Base-by-base conservation (phyloP, 1,284 basidiomycete species). In the Neotropicomus parvogracilis region DNA sequence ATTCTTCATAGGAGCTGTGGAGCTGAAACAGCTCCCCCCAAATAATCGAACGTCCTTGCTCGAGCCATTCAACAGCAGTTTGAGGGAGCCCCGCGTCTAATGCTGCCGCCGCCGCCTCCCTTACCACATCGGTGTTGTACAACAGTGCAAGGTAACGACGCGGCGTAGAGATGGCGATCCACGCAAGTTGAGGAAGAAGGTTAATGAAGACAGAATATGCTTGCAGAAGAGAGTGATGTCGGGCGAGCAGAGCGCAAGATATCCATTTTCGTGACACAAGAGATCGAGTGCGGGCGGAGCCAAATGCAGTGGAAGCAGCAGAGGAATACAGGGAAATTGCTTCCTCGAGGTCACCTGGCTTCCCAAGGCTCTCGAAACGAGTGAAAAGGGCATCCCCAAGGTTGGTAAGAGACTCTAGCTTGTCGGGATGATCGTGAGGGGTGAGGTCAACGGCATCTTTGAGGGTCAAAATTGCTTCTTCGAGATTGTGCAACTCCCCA, bases 151-250 rank as follows among this genome's bases (percentile, higher is more conserved):
- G 3, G 21, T 40, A 47, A 12, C 48, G 48, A 3, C 24, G 13
- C 13, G 1, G 6, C 17, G 48, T 17, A 3, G 38, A 38, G 24
- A 38, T 4, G 3, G 21, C 36, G 1, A 16, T 38, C 36, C 36
- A 27, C 11, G 36, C 36, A 8, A 49, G 44, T n/a, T 49, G 48
- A 14, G 48, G 35, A 20, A 48, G 47, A 12, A 47, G 29, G 12
- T 8, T 5, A 10, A 48, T 20, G 1, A 41, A 26, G 16, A 20
- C 3, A 6, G 44, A 48, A 31, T 35, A 47, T 19, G 42, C 46
- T 9, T 16, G 14, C 3, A 48, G 34, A 27, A 46, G 46, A 6
- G 46, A 32, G 6, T 16, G 10, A 14, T 48, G 42, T 1, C 16
- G n/a, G 8, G 45, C 9, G 14, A 3, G 1, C 8, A 28, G 42